These are phyloP conservation scores for Blastobotrys ciferrii DNA, from an alignment of 1,139 yeast genomes.

Conservation along the genomic window DNA sequence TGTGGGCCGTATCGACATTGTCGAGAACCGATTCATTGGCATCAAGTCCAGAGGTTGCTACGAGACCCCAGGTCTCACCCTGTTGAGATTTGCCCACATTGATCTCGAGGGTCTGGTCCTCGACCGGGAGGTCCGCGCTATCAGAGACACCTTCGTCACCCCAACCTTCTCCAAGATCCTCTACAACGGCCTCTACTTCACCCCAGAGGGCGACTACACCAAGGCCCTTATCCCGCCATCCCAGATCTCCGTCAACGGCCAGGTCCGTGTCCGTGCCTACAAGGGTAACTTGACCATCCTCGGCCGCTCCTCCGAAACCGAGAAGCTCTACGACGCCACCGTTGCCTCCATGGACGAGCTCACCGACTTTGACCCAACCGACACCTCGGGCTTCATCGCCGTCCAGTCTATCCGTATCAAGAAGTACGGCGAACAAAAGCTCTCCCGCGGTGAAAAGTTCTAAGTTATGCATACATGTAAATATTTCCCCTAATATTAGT, in stretches of 20 bases:
- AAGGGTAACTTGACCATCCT: constrained; percentile 81
- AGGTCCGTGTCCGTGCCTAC: constrained; percentile 89
- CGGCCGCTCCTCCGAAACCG: constrained; percentile 94
- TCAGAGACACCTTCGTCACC: constrained; percentile 95
- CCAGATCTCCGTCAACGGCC: constrained; percentile 92
- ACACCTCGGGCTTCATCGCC: constrained; percentile 95
- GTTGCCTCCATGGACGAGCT: constrained; percentile 99
- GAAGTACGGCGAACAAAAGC: constrained; percentile 94
- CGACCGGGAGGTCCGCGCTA: constrained; percentile 96
- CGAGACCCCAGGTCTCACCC: constrained; percentile 97
- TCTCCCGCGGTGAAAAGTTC: constrained; percentile 64
- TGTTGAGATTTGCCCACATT: constrained; percentile 89
- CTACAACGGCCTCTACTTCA: constrained; percentile 96
- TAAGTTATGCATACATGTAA: constrained; percentile 29
- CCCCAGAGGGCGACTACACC: constrained; percentile 96
- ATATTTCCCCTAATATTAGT: background rate
- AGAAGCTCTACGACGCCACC: constrained; percentile 94
- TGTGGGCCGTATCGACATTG: constrained; percentile 98
- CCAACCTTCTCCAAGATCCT: constrained; percentile 85
- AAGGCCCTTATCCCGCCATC: constrained; percentile 93
- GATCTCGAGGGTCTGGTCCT: constrained; percentile 95
- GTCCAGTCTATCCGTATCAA: constrained; percentile 97
- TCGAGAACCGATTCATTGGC: constrained; percentile 97
- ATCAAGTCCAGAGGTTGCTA: constrained; percentile 98
- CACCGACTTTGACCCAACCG: constrained; percentile 96